Conservation (phyloP, 164 flowering plant species). For the Vitis amurensis region DNA sequence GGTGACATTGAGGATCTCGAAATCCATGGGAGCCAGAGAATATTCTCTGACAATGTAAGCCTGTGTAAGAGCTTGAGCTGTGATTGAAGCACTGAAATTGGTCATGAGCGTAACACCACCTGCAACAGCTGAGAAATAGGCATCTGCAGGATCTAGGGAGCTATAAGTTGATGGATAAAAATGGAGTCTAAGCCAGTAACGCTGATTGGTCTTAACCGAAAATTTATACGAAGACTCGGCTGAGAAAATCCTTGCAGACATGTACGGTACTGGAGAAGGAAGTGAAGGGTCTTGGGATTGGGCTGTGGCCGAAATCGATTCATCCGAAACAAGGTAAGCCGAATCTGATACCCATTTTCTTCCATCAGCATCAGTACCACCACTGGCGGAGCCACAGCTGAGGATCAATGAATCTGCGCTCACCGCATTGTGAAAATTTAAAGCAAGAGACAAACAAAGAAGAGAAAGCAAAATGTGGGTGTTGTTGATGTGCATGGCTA, state of each 20-base stretch:
- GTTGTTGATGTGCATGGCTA: slow-evolving; percentile 17
- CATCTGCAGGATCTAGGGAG: slow-evolving; percentile 28
- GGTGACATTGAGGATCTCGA: slow-evolving; percentile 33
- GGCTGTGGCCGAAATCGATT: slow-evolving; percentile 15
- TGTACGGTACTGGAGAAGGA: slow-evolving; percentile 39
- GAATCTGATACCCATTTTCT: slow-evolving; percentile 37
- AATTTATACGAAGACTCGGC: slow-evolving; percentile 29
- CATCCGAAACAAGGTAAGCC: slow-evolving; percentile 9
- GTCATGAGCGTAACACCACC: slow-evolving; percentile 46
- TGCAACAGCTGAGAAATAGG: slow-evolving; percentile 54
- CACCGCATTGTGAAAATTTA: background rate
- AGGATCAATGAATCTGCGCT: slow-evolving; percentile 14
- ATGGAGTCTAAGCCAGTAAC: slow-evolving; percentile 57
- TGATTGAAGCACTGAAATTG: slow-evolving; percentile 11
- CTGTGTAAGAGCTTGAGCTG: too few relatives aligned
- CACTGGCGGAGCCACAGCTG: slow-evolving; percentile 24
- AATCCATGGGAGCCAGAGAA: slow-evolving; percentile 13
- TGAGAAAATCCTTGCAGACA: slow-evolving; percentile 40
- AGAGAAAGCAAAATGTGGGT: slow-evolving; percentile 8
- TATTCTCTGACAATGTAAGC: slow-evolving; percentile 10
- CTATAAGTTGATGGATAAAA: slow-evolving; percentile 72
- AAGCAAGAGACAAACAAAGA: slow-evolving; percentile 3
- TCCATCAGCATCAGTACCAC: slow-evolving; percentile 28
- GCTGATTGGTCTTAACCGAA: slow-evolving; percentile 12
- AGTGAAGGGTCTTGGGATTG: slow-evolving; percentile 43